These are phyloP conservation scores for Polytrichum commune DNA, from an alignment of 225 moss, liverwort and hornwort genomes.

Conservation along the genomic window DNA sequence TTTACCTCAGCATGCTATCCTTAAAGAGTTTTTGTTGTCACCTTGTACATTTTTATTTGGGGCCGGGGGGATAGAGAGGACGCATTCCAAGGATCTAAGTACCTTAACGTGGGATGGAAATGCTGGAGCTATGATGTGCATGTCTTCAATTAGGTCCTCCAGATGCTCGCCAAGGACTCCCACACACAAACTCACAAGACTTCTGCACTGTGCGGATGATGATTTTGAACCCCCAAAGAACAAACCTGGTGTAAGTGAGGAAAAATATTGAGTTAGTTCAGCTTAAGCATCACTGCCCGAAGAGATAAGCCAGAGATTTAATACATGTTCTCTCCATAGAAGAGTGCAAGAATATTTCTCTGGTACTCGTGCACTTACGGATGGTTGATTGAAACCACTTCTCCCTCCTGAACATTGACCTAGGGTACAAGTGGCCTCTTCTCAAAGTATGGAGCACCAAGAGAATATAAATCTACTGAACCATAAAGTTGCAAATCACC, in stretches of 20 bases:
- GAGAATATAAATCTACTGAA: no score
- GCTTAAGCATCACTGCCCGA: no score
- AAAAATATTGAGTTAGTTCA: neutral
- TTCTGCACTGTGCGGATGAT: slow-evolving; percentile 42
- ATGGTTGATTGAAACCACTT: neutral
- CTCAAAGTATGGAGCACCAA: neutral
- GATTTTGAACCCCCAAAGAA: slow-evolving; percentile 20
- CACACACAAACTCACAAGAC: slow-evolving; percentile 77
- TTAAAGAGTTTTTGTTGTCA: no score
- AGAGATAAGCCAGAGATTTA: no score
- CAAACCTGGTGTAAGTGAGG: slow-evolving; percentile 10
- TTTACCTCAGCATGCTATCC: no score
- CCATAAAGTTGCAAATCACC: no score
- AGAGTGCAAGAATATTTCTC: neutral
- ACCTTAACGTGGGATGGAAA: slow-evolving; percentile 83
- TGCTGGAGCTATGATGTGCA: slow-evolving; percentile 69
- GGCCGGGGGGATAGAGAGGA: neutral
- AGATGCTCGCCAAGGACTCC: slow-evolving; percentile 77
- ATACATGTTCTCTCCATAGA: no score
- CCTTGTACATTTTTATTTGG: no score
- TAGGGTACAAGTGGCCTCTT: neutral
- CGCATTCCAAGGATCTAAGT: neutral
- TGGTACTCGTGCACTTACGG: no score
- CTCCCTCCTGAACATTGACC: neutral
- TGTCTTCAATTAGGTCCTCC: slow-evolving; percentile 81